Evolutionary conservation across 192 early-diverging fungal genomes (phyloP), one percentile per base, ranked within the genome.

Genomic region (Chytriomyces hyalinus): DNA sequence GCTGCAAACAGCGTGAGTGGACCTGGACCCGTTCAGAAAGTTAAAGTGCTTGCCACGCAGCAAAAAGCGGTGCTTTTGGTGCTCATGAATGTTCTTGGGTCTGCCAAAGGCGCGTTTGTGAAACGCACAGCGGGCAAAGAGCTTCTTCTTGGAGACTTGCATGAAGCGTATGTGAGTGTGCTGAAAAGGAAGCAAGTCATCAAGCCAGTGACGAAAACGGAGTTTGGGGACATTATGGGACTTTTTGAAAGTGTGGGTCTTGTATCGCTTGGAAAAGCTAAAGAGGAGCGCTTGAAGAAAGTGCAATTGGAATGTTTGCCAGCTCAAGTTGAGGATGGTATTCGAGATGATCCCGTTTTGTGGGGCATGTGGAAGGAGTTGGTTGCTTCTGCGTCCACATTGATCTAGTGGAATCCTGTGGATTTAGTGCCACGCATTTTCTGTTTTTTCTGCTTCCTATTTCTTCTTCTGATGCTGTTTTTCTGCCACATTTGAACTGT

Each of bases 41-140:
- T 97, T 57, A 85, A 85, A n/a, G 80, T 78, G 4, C 80, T 96
- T 26, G 93, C 90, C 64, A 84, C 94, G 22, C 95, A 97, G 75
- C 92, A 93, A 71, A 93, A 95, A 81, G 84, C 96, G 47, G 91
- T 94, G 6, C 77, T 97, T n/a, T 76, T 79, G 0, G 82, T 85
- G 2, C 57, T 92, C 24, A 78, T 83, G 36, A 70, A 88, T n/a
- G 82, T 92, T 73, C 74, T 82, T 8, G 81, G 84, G 46, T 63
- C 80, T 48, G 89, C 88, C 61, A 77, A 84, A 22, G 73, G 76
- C n/a, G 36, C 36, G 36, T 36, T 36, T 36, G 36, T 36, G 36
- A 36, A 36, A 36, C 36, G 36, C 36, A 65, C 20, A n/a, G 36
- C 64, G 0, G 64, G 64, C 1, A 71, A 71, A 1, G 70, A 71